Evolutionary conservation across 1,284 basidiomycete genomes (phyloP).

Genomic region (Ganoderma lucidum): DNA sequence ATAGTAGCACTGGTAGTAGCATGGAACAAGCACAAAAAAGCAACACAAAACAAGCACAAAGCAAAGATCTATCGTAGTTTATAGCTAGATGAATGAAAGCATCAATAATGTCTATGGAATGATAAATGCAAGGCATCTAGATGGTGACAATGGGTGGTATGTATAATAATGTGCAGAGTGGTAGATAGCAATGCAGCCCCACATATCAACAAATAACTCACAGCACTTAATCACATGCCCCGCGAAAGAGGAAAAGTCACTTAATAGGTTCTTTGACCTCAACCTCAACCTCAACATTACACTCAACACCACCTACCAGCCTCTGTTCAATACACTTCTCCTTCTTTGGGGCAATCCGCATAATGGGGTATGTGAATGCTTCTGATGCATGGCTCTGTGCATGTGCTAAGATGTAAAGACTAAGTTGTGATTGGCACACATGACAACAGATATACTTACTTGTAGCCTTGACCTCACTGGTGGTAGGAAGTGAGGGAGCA

Average conservation of each 20-base stretch:
- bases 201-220: constrained; percentile 17
- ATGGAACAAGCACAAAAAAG: no score
- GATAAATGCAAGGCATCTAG: constrained; percentile 26
- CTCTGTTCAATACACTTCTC: constrained; percentile 56
- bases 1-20: no score
- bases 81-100: no score
- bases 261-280: constrained; percentile 54
- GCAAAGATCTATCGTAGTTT: no score
- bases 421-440: constrained; percentile 23
- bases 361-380: constrained; percentile 67
- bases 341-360: constrained; percentile 62
- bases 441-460: constrained; percentile 27
- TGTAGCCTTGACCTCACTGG: constrained; percentile 40
- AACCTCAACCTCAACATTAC: constrained; percentile 56
- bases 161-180: constrained; percentile 14
- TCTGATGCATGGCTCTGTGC: constrained; percentile 75
- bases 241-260: constrained; percentile 34
- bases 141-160: constrained; percentile 31
- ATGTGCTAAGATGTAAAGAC: constrained; percentile 50
- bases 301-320: constrained; percentile 60
- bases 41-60: no score
- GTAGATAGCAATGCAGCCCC: constrained; percentile 19
- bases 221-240: constrained; percentile 30
- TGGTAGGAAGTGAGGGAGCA: constrained; percentile 26
- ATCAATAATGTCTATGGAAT: no score